These are phyloP conservation scores for Starmerella cellae DNA, from an alignment of 805 yeast genomes.

Conservation along the genomic window DNA sequence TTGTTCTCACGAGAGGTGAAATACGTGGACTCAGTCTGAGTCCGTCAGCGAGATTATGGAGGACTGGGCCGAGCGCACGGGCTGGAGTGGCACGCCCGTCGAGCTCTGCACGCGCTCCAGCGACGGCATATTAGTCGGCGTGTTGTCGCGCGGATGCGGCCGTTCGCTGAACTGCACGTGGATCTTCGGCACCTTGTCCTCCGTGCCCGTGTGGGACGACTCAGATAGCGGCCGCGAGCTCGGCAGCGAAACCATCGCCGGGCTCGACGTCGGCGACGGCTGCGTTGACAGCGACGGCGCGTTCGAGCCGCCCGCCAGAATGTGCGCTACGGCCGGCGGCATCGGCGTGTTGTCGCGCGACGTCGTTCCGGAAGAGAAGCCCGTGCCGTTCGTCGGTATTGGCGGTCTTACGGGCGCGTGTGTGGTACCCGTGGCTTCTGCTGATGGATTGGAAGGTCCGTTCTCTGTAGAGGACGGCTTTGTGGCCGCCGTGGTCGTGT, in stretches of 20 bases:
- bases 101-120: slow-evolving; percentile 18
- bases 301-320: too few relatives aligned
- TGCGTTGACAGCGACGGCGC: too few relatives aligned
- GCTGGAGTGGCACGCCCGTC: slow-evolving; percentile 15
- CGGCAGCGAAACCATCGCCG: too few relatives aligned
- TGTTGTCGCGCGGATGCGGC: slow-evolving; percentile 16
- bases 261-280: not conserved
- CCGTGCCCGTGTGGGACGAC: too few relatives aligned
- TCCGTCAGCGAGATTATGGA: slow-evolving; percentile 22
- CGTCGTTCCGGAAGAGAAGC: not conserved
- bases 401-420: not conserved
- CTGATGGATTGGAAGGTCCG: not conserved
- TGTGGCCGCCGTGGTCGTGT: not conserved
- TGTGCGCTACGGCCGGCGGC: too few relatives aligned
- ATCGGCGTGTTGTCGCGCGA: too few relatives aligned
- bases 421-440: not conserved
- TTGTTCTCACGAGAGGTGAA: too few relatives aligned
- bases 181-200: not conserved
- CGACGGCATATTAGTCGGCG: slow-evolving; percentile 10
- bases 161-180: slow-evolving; percentile 17
- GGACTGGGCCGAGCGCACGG: slow-evolving; percentile 19
- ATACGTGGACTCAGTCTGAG: too few relatives aligned
- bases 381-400: not conserved
- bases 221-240: too few relatives aligned
- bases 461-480: not conserved